Evolutionary conservation across 2,329 filamentous ascomycete species (phyloP), one percentile per base, ranked within the genome.

Genomic region (Chaetomium strumarium): DNA sequence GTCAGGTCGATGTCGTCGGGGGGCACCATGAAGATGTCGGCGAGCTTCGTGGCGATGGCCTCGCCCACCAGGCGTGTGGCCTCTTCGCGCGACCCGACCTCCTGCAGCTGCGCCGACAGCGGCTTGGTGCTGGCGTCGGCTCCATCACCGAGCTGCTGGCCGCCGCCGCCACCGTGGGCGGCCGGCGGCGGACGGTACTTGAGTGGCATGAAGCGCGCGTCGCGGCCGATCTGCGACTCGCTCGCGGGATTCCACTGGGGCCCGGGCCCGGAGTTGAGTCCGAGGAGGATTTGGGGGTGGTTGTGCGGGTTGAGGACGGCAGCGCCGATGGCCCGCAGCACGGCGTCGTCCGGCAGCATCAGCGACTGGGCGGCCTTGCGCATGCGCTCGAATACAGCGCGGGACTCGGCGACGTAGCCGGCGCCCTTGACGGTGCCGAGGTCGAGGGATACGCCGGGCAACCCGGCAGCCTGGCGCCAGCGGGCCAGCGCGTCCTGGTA

Each of bases 371-470:
- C n/a, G n/a, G n/a, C n/a, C n/a, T n/a, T n/a, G n/a, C n/a, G 34
- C 6, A 36, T 5, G 34, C 34, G 34, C 34, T 36, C 34, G 6
- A 5, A 5, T 5, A 36, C 34, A 14, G 34, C 7, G 6, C 34
- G 6, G 34, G 6, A n/a, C 24, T 43, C 46, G 50, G 51, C 58
- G 11, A 59, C 39, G 43, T 55, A 58, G 4, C 58, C 61, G 1
- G 68, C 60, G 6, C 17, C 38, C 12, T 51, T 38, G 4, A 62
- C 50, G 8, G 49, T 42, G 1, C 66, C 67, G 7, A 70, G 53
- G 13, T 63, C 62, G 72, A 73, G 62, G 71, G 1, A 67, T 52
- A 2, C 47, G 20, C n/a, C 51, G 30, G n/a, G 53, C 42, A 17
- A 56, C 44, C 51, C 46, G 9, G 5, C 16, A 1, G 33, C n/a